These are phyloP conservation scores for Leishmania arabica DNA, from an alignment of 208 protist genomes.

Conservation along the genomic window DNA sequence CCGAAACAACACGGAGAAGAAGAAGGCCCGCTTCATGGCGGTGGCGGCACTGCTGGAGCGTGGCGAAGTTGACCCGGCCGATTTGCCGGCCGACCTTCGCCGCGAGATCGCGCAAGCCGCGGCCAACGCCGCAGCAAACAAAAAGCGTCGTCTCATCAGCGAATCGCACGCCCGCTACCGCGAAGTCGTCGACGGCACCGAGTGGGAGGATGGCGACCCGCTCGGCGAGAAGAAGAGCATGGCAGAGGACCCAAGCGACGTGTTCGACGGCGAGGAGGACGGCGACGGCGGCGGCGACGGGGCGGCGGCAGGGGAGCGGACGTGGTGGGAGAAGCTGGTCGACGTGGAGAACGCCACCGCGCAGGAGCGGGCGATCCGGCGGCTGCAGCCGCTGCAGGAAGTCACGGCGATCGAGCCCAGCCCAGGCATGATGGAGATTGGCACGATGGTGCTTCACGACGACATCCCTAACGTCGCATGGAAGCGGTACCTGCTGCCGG, in stretches of 20 bases:
- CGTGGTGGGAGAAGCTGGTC: constrained; percentile 88
- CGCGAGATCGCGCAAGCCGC: constrained; percentile 77
- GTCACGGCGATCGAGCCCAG: constrained; percentile 86
- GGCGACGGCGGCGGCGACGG: constrained; percentile 17
- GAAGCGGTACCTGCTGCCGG: constrained; percentile 85
- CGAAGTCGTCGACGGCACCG: constrained; percentile 79
- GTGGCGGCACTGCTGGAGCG: constrained; percentile 81
- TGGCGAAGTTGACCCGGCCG: constrained; percentile 70
- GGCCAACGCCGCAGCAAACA: constrained; percentile 51
- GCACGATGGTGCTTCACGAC: constrained; percentile 87
- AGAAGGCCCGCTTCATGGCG: constrained; percentile 88
- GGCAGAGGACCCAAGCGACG: constrained; percentile 49
- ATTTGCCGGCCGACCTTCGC: constrained; percentile 72
- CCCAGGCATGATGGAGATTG: constrained; percentile 91
- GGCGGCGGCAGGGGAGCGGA: constrained; percentile 27
- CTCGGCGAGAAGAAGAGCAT: constrained; percentile 40
- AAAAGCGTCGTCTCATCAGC: constrained; percentile 47
- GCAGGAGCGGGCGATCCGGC: constrained; percentile 45
- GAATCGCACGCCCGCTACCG: constrained; percentile 74
- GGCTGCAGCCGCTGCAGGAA: constrained; percentile 81
- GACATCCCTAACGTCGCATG: constrained; percentile 87
- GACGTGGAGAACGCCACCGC: constrained; percentile 69
- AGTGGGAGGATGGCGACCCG: constrained; percentile 80
- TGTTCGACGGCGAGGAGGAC: constrained; percentile 55
- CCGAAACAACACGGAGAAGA: constrained; percentile 83